phyloP scores from a whole-genome alignment of 2,329 filamentous ascomycete species.

The Alternaria incomplexa region DNA sequence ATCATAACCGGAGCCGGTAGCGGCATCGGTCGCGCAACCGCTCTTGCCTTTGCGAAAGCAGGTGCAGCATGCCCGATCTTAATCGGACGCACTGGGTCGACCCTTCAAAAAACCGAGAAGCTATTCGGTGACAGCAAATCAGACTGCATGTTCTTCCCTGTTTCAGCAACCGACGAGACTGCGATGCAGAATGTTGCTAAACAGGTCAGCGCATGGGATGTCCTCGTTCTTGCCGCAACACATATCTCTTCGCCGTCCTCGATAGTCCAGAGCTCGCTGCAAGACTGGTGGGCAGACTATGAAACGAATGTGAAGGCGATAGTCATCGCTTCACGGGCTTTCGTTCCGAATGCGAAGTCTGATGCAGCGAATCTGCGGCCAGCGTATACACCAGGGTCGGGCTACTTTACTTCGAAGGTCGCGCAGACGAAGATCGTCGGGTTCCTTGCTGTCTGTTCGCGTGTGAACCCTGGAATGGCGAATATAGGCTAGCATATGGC shows the following conservation, averaged over 20 bases:
- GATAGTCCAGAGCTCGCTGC: constrained; percentile 8
- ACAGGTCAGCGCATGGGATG: constrained; percentile 22
- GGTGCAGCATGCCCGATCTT: constrained; percentile 54
- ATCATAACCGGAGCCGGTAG: constrained; percentile 40
- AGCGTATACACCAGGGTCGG: background rate
- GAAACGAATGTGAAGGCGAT: constrained; percentile 30
- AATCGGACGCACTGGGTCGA: constrained; percentile 48
- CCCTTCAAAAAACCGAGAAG: constrained; percentile 44
- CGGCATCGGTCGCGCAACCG: constrained; percentile 55
- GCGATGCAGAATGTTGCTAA: constrained; percentile 19
- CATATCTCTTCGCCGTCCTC: constrained; percentile 10
- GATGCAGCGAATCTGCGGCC: background rate
- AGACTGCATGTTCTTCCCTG: constrained; percentile 10
- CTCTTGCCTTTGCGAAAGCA: constrained; percentile 52
- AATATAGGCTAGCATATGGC: no score
- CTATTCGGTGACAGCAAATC: constrained; percentile 28
- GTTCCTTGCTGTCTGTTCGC: background rate
- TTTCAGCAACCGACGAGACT: constrained; percentile 23
- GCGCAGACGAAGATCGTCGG: background rate
- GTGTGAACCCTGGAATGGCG: background rate
- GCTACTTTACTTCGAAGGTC: background rate
- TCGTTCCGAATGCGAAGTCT: background rate
- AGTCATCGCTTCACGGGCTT: constrained; percentile 14
- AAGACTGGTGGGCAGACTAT: constrained; percentile 26
- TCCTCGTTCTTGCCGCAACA: constrained; percentile 28